Conservation (phyloP, 768 basidiomycete species). For the Pisolithus tinctorius region DNA sequence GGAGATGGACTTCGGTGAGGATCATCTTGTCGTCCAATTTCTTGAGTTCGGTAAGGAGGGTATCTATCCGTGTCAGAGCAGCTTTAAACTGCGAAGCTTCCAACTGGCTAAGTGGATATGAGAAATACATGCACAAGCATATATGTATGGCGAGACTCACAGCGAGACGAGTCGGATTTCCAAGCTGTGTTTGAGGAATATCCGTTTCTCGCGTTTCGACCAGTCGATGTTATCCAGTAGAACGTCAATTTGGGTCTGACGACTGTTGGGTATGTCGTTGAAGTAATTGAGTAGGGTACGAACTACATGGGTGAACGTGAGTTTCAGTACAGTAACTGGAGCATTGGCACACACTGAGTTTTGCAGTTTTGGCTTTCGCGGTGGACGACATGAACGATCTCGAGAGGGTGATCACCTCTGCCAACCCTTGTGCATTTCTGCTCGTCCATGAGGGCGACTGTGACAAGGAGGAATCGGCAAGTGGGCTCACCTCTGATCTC, state of each 20-base stretch:
- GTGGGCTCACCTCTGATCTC: conserved; percentile 67
- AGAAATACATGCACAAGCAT: background rate
- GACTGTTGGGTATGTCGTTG: conserved; percentile 65
- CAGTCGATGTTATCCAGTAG: conserved; percentile 87
- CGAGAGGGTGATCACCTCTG: conserved; percentile 79
- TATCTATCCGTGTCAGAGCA: conserved; percentile 77
- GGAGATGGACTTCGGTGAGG: conserved; percentile 90
- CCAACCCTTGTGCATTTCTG: conserved; percentile 81
- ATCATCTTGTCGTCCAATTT: conserved; percentile 97
- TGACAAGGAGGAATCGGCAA: too few species aligned
- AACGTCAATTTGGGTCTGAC: conserved; percentile 74
- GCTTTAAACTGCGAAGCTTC: conserved; percentile 71
- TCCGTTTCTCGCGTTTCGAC: conserved; percentile 87
- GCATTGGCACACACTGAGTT: conserved; percentile 58
- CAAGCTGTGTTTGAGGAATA: conserved; percentile 91
- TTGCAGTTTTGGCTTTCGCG: conserved; percentile 92
- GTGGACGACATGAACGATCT: conserved; percentile 87
- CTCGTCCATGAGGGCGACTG: background rate
- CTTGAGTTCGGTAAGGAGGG: conserved; percentile 86
- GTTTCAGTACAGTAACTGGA: background rate
- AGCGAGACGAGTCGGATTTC: conserved; percentile 83
- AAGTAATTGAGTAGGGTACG: conserved; percentile 93
- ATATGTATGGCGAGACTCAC: conserved; percentile 28
- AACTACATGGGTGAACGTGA: conserved; percentile 40
- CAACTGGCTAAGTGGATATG: conserved; percentile 46